phyloP scores from a whole-genome alignment of 305 asterid genomes.

The Solanum chacoense region DNA sequence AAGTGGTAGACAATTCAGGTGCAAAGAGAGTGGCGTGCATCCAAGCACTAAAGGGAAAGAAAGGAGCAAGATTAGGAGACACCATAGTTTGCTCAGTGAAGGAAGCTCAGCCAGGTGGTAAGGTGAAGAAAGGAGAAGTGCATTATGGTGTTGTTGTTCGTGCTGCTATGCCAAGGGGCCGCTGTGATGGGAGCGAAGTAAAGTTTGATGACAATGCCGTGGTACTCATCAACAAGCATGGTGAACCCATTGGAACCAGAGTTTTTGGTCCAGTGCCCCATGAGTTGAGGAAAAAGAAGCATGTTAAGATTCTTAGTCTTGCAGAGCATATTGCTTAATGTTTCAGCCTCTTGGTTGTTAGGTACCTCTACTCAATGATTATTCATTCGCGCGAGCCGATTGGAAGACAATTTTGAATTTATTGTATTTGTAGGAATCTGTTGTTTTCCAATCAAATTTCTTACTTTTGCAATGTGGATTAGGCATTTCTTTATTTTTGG shows the following conservation, averaged over 20 bases:
- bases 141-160: constrained; percentile 83
- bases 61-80: constrained; percentile 90
- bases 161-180: constrained; percentile 82
- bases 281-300: constrained; percentile 90
- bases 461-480: background rate
- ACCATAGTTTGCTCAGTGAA: constrained; percentile 70
- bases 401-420: background rate
- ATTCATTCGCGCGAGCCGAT: background rate
- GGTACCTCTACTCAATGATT: background rate
- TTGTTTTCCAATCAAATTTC: background rate
- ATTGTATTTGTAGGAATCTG: background rate
- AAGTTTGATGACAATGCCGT: constrained; percentile 89
- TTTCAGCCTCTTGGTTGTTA: background rate
- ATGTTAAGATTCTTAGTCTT: constrained; percentile 92
- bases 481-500: background rate
- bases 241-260: constrained; percentile 86
- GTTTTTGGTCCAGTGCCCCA: constrained; percentile 94
- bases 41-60: constrained; percentile 74
- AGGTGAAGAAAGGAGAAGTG: constrained; percentile 82
- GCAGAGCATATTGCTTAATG: constrained; percentile 63
- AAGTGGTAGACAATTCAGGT: constrained; percentile 89
- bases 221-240: constrained; percentile 79
- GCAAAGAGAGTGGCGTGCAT: constrained; percentile 83
- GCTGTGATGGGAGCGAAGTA: constrained; percentile 83
- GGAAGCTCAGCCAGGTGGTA: constrained; percentile 78